Percentiles rank a stretch among this genome's conserved stretches.
These are phyloP conservation scores for Inga laurina DNA, from an alignment of 306 rosid species.

Conservation along the genomic window DNA sequence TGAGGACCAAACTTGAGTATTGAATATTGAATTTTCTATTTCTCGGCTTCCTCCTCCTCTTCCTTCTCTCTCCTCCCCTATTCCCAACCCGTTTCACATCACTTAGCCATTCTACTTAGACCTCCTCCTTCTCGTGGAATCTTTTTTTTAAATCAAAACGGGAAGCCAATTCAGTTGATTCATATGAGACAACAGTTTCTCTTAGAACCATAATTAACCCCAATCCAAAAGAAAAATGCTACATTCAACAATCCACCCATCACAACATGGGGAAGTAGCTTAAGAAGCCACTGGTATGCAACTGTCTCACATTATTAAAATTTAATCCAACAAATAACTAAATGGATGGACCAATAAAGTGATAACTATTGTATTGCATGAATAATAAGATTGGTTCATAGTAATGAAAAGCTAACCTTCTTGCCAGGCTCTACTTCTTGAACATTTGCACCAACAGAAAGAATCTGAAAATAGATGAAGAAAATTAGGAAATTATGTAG, in stretches of 20 bases:
- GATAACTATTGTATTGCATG: neutral
- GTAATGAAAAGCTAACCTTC: slow-evolving; percentile 57
- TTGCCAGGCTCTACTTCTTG: slow-evolving; percentile 71
- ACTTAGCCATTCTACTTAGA: neutral
- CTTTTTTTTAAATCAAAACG: neutral
- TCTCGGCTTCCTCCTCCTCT: too few relatives aligned
- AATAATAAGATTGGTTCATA: neutral
- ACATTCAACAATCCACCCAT: neutral
- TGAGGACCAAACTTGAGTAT: too few relatives aligned
- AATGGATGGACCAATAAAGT: neutral
- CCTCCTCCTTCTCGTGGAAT: neutral
- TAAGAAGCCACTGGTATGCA: neutral
- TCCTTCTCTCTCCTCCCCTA: too few relatives aligned
- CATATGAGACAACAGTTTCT: neutral
- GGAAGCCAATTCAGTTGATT: neutral
- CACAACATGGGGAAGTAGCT: neutral
- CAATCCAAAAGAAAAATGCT: neutral
- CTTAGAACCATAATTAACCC: neutral
- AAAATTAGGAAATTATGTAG: slow-evolving; percentile 6
- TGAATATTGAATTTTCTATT: too few relatives aligned
- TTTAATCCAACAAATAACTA: neutral
- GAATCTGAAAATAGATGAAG: slow-evolving; percentile 56
- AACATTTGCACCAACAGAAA: slow-evolving; percentile 78
- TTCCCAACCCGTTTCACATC: too few relatives aligned
- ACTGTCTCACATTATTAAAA: neutral